phyloP scores from a whole-genome alignment of 306 rosid species.

The Cucurbita pepo region DNA sequence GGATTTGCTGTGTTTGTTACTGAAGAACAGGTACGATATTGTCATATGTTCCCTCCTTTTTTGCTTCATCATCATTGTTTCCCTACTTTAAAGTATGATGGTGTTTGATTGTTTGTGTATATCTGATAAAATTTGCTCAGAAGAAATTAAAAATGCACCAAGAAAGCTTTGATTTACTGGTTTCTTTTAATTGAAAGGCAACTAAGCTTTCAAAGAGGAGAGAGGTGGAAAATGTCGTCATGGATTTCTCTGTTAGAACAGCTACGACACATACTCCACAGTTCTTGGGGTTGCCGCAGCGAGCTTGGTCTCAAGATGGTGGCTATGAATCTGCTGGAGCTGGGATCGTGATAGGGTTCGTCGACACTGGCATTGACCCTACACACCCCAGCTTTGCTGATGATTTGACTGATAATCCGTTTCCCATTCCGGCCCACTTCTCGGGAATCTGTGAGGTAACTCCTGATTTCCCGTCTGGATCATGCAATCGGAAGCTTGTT shows the following conservation, averaged over 20 bases:
- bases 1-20: constrained; percentile 86
- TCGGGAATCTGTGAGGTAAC: constrained; percentile 92
- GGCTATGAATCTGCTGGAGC: constrained; percentile 84
- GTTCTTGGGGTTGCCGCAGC: constrained; percentile 83
- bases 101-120: background rate
- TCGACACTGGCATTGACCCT: constrained; percentile 96
- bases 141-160: background rate
- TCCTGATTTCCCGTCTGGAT: constrained; percentile 89
- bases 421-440: constrained; percentile 77
- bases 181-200: constrained; percentile 39
- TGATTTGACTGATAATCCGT: constrained; percentile 20
- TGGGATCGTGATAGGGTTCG: constrained; percentile 75
- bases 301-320: constrained; percentile 82
- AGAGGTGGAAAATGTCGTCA: constrained; percentile 71
- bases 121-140: background rate
- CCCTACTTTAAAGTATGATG: background rate
- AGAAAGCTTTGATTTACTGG: background rate
- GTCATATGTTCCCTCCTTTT: background rate
- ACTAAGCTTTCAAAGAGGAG: constrained; percentile 59
- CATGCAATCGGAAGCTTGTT: constrained; percentile 93
- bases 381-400: constrained; percentile 76
- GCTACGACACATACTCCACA: constrained; percentile 93
- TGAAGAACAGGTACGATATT: constrained; percentile 53
- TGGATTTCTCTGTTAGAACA: constrained; percentile 86
- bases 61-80: constrained; percentile 3